Evolutionary conservation across 345 rosid species (phyloP).

Genomic region (Melaleuca quinquenervia): DNA sequence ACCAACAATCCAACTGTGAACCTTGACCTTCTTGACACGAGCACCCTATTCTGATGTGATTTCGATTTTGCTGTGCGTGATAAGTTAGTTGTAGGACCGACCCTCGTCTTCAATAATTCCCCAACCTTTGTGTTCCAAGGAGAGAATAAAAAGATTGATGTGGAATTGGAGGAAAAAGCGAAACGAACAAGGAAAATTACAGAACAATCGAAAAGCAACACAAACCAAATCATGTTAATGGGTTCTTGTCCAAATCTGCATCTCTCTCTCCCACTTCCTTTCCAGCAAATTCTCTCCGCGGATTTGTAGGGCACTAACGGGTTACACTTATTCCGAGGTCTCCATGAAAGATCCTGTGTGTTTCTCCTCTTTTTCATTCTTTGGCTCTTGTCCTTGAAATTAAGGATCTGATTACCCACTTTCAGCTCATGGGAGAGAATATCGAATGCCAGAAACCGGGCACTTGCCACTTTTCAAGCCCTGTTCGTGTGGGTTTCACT

Average conservation of each 20-base stretch:
- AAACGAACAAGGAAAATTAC: neutral
- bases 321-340: slow-evolving; percentile 29
- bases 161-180: neutral
- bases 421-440: neutral
- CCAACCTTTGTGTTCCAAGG: neutral
- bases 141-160: neutral
- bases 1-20: neutral
- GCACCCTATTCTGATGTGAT: neutral
- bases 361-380: slow-evolving; percentile 17
- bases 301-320: slow-evolving; percentile 26
- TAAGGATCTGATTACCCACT: neutral
- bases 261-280: neutral
- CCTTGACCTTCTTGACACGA: neutral
- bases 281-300: neutral
- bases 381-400: neutral
- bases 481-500: neutral
- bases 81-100: neutral
- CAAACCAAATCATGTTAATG: slow-evolving; percentile 8
- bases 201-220: neutral
- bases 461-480: neutral
- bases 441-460: slow-evolving; percentile 2
- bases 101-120: neutral
- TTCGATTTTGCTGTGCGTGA: neutral
- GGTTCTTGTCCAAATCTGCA: slow-evolving; percentile 27
- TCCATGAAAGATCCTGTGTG: slow-evolving; percentile 38